phyloP scores from a whole-genome alignment of 202 grass and related monocot species.

The Panicum hallii region DNA sequence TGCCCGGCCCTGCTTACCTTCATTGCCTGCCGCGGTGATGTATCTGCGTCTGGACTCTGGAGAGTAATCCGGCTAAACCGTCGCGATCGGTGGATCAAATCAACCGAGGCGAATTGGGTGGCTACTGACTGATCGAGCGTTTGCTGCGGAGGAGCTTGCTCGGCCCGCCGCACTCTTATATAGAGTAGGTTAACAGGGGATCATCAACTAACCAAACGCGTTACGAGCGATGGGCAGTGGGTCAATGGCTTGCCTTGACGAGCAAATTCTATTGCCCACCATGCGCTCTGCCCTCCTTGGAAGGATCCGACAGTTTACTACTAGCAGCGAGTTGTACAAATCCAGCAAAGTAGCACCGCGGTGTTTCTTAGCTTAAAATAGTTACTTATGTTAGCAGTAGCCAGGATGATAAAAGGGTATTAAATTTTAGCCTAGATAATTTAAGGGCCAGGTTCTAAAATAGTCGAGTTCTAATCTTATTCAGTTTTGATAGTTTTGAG shows the following conservation, averaged over 20 bases:
- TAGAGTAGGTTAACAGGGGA: not conserved
- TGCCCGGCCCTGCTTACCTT: conserved; percentile 3
- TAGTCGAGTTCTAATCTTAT: too few relatives aligned
- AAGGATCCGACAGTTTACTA: not conserved
- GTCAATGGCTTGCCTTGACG: not conserved
- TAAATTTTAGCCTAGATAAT: too few relatives aligned
- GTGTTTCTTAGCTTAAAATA: too few relatives aligned
- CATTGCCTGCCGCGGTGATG: not conserved
- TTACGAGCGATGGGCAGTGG: not conserved
- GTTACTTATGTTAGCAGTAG: too few relatives aligned
- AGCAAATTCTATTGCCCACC: not conserved
- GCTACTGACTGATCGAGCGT: not conserved
- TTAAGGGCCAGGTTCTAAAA: too few relatives aligned
- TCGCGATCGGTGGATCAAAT: not conserved
- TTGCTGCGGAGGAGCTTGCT: not conserved
- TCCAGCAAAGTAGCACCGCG: not conserved
- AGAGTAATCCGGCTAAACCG: not conserved
- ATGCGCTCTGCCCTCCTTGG: not conserved
- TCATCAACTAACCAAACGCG: conserved; percentile 14
- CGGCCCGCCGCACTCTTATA: not conserved
- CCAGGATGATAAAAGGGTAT: too few relatives aligned
- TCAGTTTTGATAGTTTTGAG: too few relatives aligned
- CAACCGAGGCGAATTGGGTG: not conserved
- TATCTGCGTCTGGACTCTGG: not conserved
- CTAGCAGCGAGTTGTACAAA: not conserved